Evolutionary conservation across 2,329 filamentous ascomycete genomes (phyloP).

Genomic region (Colletotrichum tropicicola): DNA sequence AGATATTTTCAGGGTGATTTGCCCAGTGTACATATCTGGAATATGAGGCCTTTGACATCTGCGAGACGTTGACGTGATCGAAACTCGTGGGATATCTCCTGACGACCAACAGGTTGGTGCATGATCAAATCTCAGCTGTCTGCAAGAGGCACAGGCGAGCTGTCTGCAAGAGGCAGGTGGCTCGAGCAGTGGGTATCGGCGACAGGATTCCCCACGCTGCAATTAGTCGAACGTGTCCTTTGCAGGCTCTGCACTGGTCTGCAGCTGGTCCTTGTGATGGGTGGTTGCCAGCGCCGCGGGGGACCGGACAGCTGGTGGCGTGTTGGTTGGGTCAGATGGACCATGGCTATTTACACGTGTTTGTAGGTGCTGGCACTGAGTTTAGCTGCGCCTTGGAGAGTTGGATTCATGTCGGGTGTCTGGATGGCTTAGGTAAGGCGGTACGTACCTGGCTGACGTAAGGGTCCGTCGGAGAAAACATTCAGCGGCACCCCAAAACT

Average conservation of each 20-base stretch:
- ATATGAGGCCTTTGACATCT: slow-evolving; percentile 2
- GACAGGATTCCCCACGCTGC: slow-evolving; percentile 16
- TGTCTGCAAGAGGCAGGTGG: slow-evolving; percentile 26
- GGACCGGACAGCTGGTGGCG: no score
- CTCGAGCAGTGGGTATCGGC: slow-evolving; percentile 3
- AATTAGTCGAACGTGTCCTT: slow-evolving; percentile 27
- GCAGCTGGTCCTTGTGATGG: no score
- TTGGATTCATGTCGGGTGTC: background rate
- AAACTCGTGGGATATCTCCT: background rate
- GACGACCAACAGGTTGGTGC: background rate
- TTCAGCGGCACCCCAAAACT: background rate
- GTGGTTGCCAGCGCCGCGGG: no score
- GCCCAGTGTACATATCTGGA: slow-evolving; percentile 15
- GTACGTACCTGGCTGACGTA: no score
- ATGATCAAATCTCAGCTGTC: slow-evolving; percentile 14
- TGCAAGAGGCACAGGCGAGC: slow-evolving; percentile 10
- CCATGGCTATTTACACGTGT: no score
- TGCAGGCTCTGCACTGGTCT: background rate
- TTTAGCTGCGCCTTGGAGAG: background rate
- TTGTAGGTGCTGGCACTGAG: no score
- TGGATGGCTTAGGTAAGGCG: background rate
- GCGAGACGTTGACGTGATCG: background rate
- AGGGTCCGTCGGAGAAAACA: background rate
- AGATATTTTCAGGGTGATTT: slow-evolving; percentile 7
- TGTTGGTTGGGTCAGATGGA: no score